A percentile compares a stretch with the other conserved stretches of the same genome.
Conservation (phyloP, 2,329 filamentous ascomycete genomes). For the Trichoderma breve region DNA sequence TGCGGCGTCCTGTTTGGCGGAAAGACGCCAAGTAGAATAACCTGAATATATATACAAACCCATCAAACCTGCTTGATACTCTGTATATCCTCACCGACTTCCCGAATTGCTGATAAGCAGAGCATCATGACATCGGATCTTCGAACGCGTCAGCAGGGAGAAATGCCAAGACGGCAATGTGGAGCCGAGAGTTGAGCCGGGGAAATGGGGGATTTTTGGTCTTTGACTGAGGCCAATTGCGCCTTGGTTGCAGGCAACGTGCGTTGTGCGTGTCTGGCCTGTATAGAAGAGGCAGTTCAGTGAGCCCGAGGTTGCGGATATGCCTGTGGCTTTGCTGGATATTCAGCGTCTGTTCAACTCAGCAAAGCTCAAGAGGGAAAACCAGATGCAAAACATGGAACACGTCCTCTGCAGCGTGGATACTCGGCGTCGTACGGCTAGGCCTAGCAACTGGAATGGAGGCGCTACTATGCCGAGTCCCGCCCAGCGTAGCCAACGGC, state of each 20-base stretch:
- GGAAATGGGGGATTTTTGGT: background rate
- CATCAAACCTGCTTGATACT: background rate
- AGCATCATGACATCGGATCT: background rate
- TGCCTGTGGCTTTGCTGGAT: background rate
- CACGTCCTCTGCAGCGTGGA: background rate
- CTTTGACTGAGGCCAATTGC: background rate
- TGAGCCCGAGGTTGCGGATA: background rate
- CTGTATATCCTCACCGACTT: background rate
- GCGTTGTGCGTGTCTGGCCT: background rate
- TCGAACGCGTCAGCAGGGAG: constrained; percentile 7
- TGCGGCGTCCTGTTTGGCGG: background rate
- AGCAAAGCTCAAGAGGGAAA: background rate
- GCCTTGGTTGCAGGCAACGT: background rate
- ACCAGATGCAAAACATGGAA: background rate
- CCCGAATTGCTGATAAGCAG: background rate
- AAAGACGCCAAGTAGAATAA: background rate
- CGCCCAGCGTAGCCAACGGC: background rate
- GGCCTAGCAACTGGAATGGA: background rate
- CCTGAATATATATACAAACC: background rate
- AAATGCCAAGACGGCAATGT: constrained; percentile 9
- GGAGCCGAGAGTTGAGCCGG: background rate
- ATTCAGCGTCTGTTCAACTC: background rate
- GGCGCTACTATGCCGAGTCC: background rate
- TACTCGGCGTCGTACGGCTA: background rate
- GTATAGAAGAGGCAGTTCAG: background rate